Evolutionary conservation across 805 yeast genomes (phyloP).

Genomic region (Clavispora phyllophila): DNA sequence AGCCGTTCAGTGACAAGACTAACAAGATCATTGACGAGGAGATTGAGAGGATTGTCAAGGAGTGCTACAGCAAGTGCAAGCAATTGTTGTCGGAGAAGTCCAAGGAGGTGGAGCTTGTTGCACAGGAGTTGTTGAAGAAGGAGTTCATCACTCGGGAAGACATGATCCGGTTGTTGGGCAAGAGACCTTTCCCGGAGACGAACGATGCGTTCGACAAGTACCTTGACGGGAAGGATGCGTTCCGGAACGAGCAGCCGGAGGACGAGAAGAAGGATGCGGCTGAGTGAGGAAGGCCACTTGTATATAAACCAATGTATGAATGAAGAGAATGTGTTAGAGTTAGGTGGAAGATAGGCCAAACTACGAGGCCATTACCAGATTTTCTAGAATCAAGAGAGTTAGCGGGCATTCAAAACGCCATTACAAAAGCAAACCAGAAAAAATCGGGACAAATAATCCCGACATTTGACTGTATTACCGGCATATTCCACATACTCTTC

Average conservation of each 20-base stretch:
- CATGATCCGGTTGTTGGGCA: slow-evolving; percentile 83
- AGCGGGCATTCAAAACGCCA: no score
- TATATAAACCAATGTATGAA: background rate
- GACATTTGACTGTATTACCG: no score
- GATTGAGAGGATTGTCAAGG: slow-evolving; percentile 60
- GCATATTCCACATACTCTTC: no score
- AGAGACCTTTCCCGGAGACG: slow-evolving; percentile 85
- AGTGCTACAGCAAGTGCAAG: slow-evolving; percentile 58
- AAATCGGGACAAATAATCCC: no score
- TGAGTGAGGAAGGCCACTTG: background rate
- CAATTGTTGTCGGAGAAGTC: slow-evolving; percentile 59
- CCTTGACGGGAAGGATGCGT: slow-evolving; percentile 43
- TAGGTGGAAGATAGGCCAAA: no score
- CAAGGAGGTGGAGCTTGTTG: slow-evolving; percentile 78
- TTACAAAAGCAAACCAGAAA: no score
- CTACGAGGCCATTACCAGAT: no score
- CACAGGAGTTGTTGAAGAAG: slow-evolving; percentile 76
- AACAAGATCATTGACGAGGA: slow-evolving; percentile 64
- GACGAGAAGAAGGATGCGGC: slow-evolving; percentile 25
- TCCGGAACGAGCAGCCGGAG: slow-evolving; percentile 28
- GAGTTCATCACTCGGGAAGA: slow-evolving; percentile 94
- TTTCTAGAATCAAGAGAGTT: no score
- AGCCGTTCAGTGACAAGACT: slow-evolving; percentile 71
- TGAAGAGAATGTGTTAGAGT: no score
- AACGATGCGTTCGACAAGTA: slow-evolving; percentile 89